Evolutionary conservation across 2,329 filamentous ascomycete species (phyloP), one percentile per base, ranked within the genome.

Genomic region (Diplodia mutila): DNA sequence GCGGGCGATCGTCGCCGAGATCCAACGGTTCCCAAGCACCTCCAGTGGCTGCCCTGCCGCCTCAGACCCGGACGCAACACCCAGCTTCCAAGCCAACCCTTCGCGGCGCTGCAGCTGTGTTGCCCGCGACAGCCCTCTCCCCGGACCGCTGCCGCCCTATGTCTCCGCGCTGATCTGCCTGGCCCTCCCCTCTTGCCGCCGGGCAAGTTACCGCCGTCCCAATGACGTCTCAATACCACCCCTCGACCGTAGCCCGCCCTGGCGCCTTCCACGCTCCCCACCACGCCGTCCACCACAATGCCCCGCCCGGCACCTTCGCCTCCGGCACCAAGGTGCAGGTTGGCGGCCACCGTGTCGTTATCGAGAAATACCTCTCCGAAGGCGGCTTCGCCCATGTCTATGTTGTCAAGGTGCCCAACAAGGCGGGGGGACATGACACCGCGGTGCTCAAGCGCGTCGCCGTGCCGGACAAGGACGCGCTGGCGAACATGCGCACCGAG

Each of bases 341-440:
- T 67, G 95, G 95, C 77, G 88, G 87, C 77, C 95, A 99, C 79
- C 90, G 93, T 71, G 94, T 98, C 69, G 87, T 96, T 63, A 96
- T 99, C 73, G 93, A 97, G 77, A 95, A 94, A 79, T 99, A 99
- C 81, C 90, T 99, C 59, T 98, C 95, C 70, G 95, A 99, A 82
- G 95, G 95, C 72, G 95, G 95, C 49, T 99, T 99, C 77, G 95
- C 95, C 74, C 95, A 99, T 80, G 95, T 99, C 75, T 99, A 99
- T 81, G 90, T 98, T 61, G 95, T 98, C 77, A 93, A 91, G 78
- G 84, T 98, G 69, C 89, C 93, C 64, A 78, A 75, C 39, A 86
- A 90, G 72, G 86, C 92, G 67, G 84, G 94, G 75, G 88, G 91
- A 70, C 90, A 91, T 71, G 91, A 96, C 73, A 84, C 89, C 73